phyloP scores from a whole-genome alignment of 345 rosid species.

The Euphorbia pulcherrima region DNA sequence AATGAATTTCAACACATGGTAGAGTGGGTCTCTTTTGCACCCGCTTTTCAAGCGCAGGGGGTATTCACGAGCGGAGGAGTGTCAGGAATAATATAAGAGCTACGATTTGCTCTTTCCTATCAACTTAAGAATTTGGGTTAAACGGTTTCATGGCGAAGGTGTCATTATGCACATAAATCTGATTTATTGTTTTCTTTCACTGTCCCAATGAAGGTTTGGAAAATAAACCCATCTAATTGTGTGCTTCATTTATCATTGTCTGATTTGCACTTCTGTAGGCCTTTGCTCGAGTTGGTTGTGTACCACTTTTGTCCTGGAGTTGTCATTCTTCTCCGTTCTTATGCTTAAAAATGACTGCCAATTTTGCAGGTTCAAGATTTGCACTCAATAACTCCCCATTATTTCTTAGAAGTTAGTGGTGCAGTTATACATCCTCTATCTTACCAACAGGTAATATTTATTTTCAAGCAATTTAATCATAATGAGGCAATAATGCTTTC shows the following conservation, averaged over 20 bases:
- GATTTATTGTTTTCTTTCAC: no score
- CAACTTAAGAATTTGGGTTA: no score
- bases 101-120: no score
- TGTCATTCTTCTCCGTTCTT: neutral
- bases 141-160: no score
- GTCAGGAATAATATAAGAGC: no score
- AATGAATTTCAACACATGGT: no score
- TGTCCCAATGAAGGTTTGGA: no score
- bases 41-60: no score
- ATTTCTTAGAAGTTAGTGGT: constrained; percentile 91
- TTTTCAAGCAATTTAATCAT: neutral
- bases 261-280: neutral
- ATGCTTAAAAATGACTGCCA: neutral
- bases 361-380: constrained; percentile 81
- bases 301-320: neutral
- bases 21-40: no score
- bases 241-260: neutral
- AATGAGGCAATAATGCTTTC: neutral
- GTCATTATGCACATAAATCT: no score
- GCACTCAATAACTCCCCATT: constrained; percentile 80
- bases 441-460: constrained; percentile 75
- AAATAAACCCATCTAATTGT: neutral
- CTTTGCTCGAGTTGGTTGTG: neutral
- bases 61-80: no score
- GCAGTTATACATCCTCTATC: constrained; percentile 88